phyloP scores from a whole-genome alignment of 2,329 filamentous ascomycete species.

The Albifimbria verrucaria region DNA sequence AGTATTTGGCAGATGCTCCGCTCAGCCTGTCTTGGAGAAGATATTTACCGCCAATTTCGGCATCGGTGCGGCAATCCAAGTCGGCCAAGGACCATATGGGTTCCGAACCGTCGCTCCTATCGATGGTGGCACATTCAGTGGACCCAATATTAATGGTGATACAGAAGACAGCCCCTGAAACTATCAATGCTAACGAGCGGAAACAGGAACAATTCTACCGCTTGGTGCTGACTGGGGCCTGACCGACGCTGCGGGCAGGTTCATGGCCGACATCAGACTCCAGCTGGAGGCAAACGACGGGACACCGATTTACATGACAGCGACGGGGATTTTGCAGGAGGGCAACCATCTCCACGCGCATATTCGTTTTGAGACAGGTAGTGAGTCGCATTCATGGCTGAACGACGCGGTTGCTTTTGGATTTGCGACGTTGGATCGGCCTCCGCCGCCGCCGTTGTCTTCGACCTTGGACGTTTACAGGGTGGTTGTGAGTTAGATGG shows the following conservation, averaged over 20 bases:
- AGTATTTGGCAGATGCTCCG: not conserved
- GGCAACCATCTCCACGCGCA: not conserved
- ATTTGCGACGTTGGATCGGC: not conserved
- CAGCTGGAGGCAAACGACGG: not conserved
- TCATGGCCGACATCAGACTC: not conserved
- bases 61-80: not conserved
- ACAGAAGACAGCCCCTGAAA: not conserved
- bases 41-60: not conserved
- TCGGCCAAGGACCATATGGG: not conserved
- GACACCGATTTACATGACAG: not conserved
- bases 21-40: not conserved
- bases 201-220: not conserved
- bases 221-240: not conserved
- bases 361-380: not conserved
- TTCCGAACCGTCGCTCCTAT: not conserved
- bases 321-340: not conserved
- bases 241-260: not conserved
- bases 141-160: not conserved
- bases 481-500: too few species aligned
- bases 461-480: not conserved
- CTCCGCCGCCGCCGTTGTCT: not conserved
- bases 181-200: not conserved
- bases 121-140: not conserved
- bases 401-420: not conserved
- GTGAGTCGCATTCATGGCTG: not conserved